phyloP scores from a whole-genome alignment of 495 filamentous ascomycete genomes.

The Penicillium tannophilum region DNA sequence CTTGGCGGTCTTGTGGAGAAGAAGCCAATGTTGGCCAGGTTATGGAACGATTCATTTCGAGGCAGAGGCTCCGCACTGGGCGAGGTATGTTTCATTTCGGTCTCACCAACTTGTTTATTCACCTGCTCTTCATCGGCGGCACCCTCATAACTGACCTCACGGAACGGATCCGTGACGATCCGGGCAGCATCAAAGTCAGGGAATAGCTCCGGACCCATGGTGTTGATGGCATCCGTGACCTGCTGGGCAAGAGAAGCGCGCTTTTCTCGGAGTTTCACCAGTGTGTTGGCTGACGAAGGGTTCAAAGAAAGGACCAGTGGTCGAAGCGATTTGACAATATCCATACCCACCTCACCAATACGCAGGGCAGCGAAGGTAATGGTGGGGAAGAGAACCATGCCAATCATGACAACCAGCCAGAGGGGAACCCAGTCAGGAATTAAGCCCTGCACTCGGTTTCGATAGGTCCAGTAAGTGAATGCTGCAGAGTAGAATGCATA shows the following conservation, averaged over 20 bases:
- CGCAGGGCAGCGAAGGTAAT: constrained; percentile 93
- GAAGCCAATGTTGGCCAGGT: constrained; percentile 81
- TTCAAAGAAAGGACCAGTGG: constrained; percentile 88
- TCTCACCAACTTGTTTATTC: constrained; percentile 25
- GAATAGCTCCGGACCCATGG: constrained; percentile 93
- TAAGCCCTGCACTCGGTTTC: constrained; percentile 76
- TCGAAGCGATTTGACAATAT: constrained; percentile 91
- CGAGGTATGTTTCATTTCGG: constrained; percentile 32
- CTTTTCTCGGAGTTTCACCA: constrained; percentile 74
- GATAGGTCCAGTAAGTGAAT: constrained; percentile 76
- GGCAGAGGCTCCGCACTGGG: constrained; percentile 60
- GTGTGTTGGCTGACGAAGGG: constrained; percentile 79
- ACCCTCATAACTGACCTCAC: constrained; percentile 34
- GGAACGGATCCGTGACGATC: constrained; percentile 68
- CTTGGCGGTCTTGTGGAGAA: constrained; percentile 84
- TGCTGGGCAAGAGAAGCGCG: constrained; percentile 75
- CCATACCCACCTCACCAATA: constrained; percentile 97
- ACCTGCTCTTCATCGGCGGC: constrained; percentile 23
- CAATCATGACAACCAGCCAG: constrained; percentile 70
- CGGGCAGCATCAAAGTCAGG: constrained; percentile 89
- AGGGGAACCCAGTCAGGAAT: constrained; percentile 80
- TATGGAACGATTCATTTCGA: constrained; percentile 88
- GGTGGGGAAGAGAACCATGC: constrained; percentile 78
- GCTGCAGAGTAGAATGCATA: constrained; percentile 78
- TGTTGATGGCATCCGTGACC: constrained; percentile 91